phyloP scores from a whole-genome alignment of 768 basidiomycete genomes.

The Mycena rebaudengoi region DNA sequence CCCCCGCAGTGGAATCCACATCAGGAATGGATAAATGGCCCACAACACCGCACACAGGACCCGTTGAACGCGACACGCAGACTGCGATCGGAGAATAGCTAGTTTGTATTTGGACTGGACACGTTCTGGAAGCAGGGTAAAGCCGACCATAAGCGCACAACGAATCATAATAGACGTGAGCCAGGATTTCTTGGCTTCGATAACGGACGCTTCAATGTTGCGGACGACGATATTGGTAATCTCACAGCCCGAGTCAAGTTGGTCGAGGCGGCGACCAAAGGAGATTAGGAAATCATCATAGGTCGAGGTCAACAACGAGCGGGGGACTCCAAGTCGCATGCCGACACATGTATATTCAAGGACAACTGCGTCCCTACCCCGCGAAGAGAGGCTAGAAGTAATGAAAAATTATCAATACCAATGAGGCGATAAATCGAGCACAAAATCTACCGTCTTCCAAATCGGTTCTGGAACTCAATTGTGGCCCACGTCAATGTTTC shows the following conservation, averaged over 20 bases:
- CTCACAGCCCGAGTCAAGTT: not conserved
- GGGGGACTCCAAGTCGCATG: slow-evolving; percentile 1
- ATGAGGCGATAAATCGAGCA: not conserved
- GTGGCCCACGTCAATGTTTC: slow-evolving; percentile 6
- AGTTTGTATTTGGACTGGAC: not conserved
- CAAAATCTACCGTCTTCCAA: not conserved
- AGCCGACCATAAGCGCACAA: not conserved
- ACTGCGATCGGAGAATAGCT: not conserved
- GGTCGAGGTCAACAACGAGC: not conserved
- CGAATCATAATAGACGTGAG: not conserved
- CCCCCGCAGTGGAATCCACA: not conserved
- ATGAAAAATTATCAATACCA: not conserved
- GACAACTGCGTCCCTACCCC: slow-evolving; percentile 1
- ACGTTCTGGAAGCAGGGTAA: not conserved
- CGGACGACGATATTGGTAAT: not conserved
- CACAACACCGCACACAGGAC: not conserved
- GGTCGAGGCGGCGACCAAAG: not conserved
- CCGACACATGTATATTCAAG: slow-evolving; percentile 5
- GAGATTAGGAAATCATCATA: not conserved
- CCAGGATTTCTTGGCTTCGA: not conserved
- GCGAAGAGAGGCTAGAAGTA: not conserved
- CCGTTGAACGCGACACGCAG: too few relatives aligned
- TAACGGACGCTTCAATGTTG: not conserved
- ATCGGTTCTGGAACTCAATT: not conserved
- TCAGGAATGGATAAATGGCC: not conserved